These are phyloP conservation scores for Ascochyta clinopodiicola DNA, from an alignment of 2,329 filamentous ascomycete species.

Conservation along the genomic window DNA sequence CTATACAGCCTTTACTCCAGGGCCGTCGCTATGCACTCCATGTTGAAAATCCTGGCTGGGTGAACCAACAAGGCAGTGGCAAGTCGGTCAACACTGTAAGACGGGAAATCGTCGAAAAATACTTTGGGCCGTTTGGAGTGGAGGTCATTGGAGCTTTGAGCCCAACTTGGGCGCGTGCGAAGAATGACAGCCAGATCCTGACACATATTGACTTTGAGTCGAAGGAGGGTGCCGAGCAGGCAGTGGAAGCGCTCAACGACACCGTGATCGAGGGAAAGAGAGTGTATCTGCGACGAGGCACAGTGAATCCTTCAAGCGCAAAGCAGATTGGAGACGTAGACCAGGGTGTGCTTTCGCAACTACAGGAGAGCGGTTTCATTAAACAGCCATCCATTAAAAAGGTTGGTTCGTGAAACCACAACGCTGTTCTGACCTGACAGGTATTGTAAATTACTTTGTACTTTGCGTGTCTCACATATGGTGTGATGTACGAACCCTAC, in stretches of 20 bases:
- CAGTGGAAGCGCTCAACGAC: conserved; percentile 20
- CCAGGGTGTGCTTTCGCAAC: conserved; percentile 13
- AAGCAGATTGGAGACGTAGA: conserved; percentile 25
- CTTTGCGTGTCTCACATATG: background rate
- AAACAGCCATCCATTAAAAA: background rate
- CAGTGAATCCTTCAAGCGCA: conserved; percentile 14
- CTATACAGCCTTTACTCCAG: conserved; percentile 24
- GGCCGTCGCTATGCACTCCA: conserved; percentile 26
- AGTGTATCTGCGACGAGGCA: conserved; percentile 6
- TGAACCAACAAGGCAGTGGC: background rate
- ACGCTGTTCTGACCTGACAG: background rate
- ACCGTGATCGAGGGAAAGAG: conserved; percentile 22
- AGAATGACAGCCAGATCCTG: conserved; percentile 19
- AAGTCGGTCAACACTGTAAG: conserved; percentile 2
- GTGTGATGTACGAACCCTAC: background rate
- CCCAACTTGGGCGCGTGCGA: conserved; percentile 16
- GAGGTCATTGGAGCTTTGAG: conserved; percentile 20
- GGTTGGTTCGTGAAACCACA: background rate
- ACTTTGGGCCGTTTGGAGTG: conserved; percentile 26
- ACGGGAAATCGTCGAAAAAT: conserved; percentile 12
- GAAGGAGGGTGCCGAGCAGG: conserved; percentile 29
- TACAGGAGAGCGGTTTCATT: conserved; percentile 21
- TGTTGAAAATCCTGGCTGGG: conserved; percentile 31
- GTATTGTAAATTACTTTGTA: background rate
- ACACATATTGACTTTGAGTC: conserved; percentile 33